Evolutionary conservation across 768 basidiomycete genomes (phyloP).

Genomic region (Gyrodon lividus): DNA sequence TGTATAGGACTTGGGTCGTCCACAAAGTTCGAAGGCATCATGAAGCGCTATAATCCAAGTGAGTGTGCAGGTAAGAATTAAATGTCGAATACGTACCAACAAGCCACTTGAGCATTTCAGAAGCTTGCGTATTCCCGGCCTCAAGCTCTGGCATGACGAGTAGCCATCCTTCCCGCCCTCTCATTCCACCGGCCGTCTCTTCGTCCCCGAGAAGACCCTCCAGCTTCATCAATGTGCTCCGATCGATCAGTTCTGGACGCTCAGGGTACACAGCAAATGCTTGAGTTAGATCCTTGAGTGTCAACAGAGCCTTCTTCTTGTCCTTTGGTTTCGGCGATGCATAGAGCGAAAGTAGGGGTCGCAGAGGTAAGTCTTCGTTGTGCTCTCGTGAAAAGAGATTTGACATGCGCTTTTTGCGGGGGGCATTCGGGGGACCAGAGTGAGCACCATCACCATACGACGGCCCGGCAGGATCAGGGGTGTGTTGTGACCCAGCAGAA

Average conservation of each 20-base stretch:
- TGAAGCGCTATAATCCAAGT: conserved; percentile 58
- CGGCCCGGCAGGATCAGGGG: conserved; percentile 19
- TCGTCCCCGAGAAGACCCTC: conserved; percentile 85
- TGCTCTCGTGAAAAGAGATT: conserved; percentile 61
- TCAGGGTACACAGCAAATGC: conserved; percentile 96
- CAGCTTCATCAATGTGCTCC: conserved; percentile 88
- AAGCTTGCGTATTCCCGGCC: conserved; percentile 55
- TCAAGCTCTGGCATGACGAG: conserved; percentile 89
- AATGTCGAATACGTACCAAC: conserved; percentile 56
- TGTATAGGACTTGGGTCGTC: conserved; percentile 79
- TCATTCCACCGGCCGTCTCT: conserved; percentile 64
- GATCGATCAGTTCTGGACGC: conserved; percentile 84
- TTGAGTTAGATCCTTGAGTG: conserved; percentile 69
- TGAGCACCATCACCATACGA: conserved; percentile 28
- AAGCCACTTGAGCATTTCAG: conserved; percentile 90
- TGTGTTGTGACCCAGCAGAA: conserved; percentile 42
- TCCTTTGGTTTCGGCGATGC: conserved; percentile 68
- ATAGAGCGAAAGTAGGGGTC: conserved; percentile 57
- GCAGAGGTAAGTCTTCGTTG: conserved; percentile 32
- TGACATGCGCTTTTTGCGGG: conserved; percentile 53
- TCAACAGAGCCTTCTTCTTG: conserved; percentile 68
- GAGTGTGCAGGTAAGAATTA: conserved; percentile 1
- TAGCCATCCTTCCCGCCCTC: conserved; percentile 77
- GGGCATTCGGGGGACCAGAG: conserved; percentile 21
- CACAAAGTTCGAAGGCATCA: conserved; percentile 86